Conservation (phyloP, 306 rosid genomes). For the Oemleria cerasiformis region DNA sequence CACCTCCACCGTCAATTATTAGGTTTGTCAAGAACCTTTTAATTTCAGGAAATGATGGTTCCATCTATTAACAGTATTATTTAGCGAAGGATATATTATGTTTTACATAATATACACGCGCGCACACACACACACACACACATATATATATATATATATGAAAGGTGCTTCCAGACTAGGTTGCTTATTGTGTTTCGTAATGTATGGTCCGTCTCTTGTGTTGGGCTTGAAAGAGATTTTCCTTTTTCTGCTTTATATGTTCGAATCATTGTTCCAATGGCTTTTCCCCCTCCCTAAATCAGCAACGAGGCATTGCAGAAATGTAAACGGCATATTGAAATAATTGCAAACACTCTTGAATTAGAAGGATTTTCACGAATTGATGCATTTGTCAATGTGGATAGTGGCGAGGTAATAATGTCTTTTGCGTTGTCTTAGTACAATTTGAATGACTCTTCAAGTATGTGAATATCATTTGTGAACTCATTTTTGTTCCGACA, state of each 20-base stretch:
- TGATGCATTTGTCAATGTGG: slow-evolving; percentile 87
- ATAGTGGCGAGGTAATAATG: slow-evolving; percentile 76
- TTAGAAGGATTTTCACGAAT: slow-evolving; percentile 93
- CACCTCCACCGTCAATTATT: slow-evolving; percentile 82
- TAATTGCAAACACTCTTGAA: slow-evolving; percentile 73
- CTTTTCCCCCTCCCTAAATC: slow-evolving; percentile 14
- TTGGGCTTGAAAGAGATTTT: slow-evolving; percentile 5
- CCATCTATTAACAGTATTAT: background rate
- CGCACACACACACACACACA: too few species aligned
- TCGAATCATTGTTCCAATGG: slow-evolving; percentile 12
- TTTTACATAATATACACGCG: background rate
- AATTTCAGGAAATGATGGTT: background rate
- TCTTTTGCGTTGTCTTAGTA: background rate
- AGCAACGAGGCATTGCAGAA: slow-evolving; percentile 66
- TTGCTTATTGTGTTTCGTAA: background rate
- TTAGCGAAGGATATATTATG: background rate
- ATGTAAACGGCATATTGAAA: slow-evolving; percentile 67
- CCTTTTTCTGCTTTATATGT: slow-evolving; percentile 10
- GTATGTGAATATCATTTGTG: background rate
- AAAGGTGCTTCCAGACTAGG: background rate
- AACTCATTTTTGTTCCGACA: slow-evolving; percentile 17
- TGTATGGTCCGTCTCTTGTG: background rate
- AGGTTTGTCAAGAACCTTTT: slow-evolving; percentile 45
- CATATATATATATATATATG: too few species aligned
- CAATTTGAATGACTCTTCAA: background rate